phyloP scores from a whole-genome alignment of 345 rosid species.

The Bruguiera sexangula region DNA sequence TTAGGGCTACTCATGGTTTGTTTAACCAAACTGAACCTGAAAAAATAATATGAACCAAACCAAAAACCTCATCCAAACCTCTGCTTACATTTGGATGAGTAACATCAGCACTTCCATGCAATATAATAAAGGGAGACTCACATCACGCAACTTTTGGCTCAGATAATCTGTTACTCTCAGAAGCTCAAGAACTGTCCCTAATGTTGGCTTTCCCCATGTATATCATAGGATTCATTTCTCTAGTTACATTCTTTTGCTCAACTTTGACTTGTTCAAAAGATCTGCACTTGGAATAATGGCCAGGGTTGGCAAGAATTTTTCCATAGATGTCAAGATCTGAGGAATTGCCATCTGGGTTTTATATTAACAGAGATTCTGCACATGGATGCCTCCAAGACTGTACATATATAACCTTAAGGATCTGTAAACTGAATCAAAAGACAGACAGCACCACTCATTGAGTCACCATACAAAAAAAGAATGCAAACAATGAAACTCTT shows the following conservation, averaged over 20 bases:
- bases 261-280: constrained; percentile 51
- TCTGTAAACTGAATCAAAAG: constrained; percentile 56
- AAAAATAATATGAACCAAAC: too few relatives aligned
- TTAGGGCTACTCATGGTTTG: too few relatives aligned
- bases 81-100: constrained; percentile 74
- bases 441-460: constrained; percentile 78
- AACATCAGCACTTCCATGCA: constrained; percentile 72
- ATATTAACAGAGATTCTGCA: constrained; percentile 71
- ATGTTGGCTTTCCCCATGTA: constrained; percentile 70
- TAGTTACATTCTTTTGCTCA: constrained; percentile 54
- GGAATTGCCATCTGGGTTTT: constrained; percentile 74
- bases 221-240: constrained; percentile 54
- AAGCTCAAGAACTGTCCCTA: constrained; percentile 70
- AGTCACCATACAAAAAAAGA: constrained; percentile 66
- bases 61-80: constrained; percentile 31
- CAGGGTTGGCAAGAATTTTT: constrained; percentile 60
- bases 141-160: constrained; percentile 42
- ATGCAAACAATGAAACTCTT: constrained; percentile 37
- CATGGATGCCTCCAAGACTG: constrained; percentile 76
- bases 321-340: constrained; percentile 43
- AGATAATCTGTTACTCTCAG: constrained; percentile 62
- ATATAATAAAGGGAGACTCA: constrained; percentile 57
- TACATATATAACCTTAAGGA: constrained; percentile 55
- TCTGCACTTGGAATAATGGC: constrained; percentile 74
- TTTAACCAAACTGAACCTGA: too few relatives aligned